Percentiles rank a stretch among this genome's conserved stretches.
These are phyloP conservation scores for Fimicolochytrium jonesii DNA, from an alignment of 192 early-diverging fungal genomes.

Conservation along the genomic window DNA sequence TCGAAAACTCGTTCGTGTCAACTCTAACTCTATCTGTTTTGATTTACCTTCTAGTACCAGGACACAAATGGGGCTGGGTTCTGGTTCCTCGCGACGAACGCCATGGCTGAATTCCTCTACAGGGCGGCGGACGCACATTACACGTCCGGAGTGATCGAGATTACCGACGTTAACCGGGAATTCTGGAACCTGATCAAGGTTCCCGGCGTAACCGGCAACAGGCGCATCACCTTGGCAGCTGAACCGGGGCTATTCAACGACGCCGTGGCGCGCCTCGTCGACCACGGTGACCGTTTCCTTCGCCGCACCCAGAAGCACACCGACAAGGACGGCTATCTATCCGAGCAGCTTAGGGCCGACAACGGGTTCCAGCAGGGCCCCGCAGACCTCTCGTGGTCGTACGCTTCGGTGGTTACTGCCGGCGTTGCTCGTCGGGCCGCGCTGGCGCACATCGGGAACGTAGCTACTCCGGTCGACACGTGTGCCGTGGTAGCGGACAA, in stretches of 20 bases:
- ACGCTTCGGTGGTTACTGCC: constrained; percentile 47
- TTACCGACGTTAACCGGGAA: neutral
- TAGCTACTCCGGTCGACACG: neutral
- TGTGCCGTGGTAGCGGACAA: too few species aligned
- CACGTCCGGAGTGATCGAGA: neutral
- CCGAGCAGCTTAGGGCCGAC: constrained; percentile 56
- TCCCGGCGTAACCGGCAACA: neutral
- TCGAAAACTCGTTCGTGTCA: too few species aligned
- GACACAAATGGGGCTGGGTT: neutral
- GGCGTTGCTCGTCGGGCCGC: neutral
- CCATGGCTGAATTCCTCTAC: constrained; percentile 3
- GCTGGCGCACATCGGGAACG: neutral
- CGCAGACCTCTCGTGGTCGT: constrained; percentile 64
- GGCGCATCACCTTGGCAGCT: neutral
- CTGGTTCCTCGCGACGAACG: constrained; percentile 9
- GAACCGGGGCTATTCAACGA: neutral
- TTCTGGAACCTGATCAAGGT: constrained; percentile 6
- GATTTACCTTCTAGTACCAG: too few species aligned
- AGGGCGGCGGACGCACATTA: neutral
- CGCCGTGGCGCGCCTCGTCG: neutral
- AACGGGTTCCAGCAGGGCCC: constrained; percentile 57
- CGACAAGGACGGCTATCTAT: constrained; percentile 44
- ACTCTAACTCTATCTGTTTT: too few species aligned
- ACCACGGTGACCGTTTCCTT: constrained; percentile 52
- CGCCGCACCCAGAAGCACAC: constrained; percentile 49